A percentile compares a stretch with the other conserved stretches of the same genome.
Evolutionary conservation across 2,329 filamentous ascomycete genomes (phyloP).

Genomic region (Lojkania enalia): DNA sequence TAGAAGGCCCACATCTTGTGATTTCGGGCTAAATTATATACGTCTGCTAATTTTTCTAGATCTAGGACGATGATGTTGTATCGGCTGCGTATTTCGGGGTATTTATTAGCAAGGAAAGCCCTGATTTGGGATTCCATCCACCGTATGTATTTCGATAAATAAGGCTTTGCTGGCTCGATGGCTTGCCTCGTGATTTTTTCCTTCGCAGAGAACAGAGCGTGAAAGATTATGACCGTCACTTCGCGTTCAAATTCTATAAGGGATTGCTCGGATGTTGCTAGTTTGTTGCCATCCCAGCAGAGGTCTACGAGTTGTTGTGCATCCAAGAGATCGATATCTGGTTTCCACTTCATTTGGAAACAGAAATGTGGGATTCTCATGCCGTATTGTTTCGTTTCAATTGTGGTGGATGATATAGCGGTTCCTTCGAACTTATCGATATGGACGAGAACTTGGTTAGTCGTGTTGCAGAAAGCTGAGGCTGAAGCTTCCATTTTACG

Average conservation of each 20-base stretch:
- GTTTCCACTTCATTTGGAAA: not conserved
- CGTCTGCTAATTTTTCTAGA: not conserved
- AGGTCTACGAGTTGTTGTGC: not conserved
- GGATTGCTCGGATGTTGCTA: not conserved
- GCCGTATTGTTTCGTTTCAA: not conserved
- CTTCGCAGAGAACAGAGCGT: not conserved
- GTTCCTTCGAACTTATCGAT: not conserved
- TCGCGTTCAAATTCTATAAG: not conserved
- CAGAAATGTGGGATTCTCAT: not conserved
- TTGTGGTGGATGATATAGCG: not conserved
- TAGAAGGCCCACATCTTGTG: not conserved
- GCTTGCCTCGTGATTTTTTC: not conserved
- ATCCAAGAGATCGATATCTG: conserved; percentile 2
- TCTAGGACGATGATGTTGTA: not conserved
- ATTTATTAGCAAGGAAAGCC: not conserved
- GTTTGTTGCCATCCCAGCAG: not conserved
- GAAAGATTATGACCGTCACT: not conserved
- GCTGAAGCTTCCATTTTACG: not conserved
- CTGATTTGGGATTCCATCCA: conserved; percentile 7
- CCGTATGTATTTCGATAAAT: conserved; percentile 6
- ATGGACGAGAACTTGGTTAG: not conserved
- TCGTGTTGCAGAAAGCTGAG: not conserved
- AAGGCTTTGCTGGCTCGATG: not conserved
- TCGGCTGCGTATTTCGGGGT: not conserved
- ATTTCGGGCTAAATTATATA: not conserved